phyloP scores from a whole-genome alignment of 2,329 filamentous ascomycete species.

The Aspergillus cejpii region DNA sequence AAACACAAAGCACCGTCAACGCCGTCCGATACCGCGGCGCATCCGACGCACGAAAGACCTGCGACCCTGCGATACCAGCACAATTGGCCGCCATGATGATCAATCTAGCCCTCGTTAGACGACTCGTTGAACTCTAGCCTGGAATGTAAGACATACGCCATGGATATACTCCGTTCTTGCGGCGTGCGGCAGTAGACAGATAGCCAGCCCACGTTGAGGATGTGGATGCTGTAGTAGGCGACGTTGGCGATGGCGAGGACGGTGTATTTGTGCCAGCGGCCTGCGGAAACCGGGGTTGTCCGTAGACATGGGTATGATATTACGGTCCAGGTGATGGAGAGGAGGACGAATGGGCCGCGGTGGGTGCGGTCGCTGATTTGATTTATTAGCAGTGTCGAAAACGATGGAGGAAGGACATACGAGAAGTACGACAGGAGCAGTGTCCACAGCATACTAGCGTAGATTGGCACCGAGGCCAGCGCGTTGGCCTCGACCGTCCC shows the following conservation, averaged over 20 bases:
- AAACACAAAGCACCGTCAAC: slow-evolving; percentile 21
- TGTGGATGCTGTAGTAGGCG: slow-evolving; percentile 33
- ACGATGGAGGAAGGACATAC: slow-evolving; percentile 13
- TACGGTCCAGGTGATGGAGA: slow-evolving; percentile 35
- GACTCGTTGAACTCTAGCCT: too few relatives aligned
- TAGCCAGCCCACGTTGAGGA: slow-evolving; percentile 55
- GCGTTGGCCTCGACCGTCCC: slow-evolving; percentile 46
- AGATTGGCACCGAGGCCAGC: slow-evolving; percentile 47
- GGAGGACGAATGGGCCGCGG: slow-evolving; percentile 32
- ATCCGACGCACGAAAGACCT: slow-evolving; percentile 46
- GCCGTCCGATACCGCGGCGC: slow-evolving; percentile 25
- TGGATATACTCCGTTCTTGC: slow-evolving; percentile 53
- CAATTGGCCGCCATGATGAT: slow-evolving; percentile 58
- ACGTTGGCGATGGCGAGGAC: slow-evolving; percentile 26
- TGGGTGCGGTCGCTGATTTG: slow-evolving; percentile 25
- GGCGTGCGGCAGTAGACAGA: slow-evolving; percentile 51
- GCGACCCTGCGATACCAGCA: slow-evolving; percentile 55
- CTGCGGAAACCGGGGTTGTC: slow-evolving; percentile 17
- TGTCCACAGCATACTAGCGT: slow-evolving; percentile 25
- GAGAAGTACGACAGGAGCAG: slow-evolving; percentile 20
- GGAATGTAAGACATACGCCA: slow-evolving; percentile 43
- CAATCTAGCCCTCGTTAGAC: slow-evolving; percentile 14
- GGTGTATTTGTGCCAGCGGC: slow-evolving; percentile 27
- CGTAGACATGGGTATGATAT: slow-evolving; percentile 36
- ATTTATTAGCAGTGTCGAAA: slow-evolving; percentile 1